Percentiles rank a stretch among this genome's conserved stretches.
These are phyloP conservation scores for Linanthus parryae DNA, from an alignment of 148 eudicot species.

Conservation along the genomic window DNA sequence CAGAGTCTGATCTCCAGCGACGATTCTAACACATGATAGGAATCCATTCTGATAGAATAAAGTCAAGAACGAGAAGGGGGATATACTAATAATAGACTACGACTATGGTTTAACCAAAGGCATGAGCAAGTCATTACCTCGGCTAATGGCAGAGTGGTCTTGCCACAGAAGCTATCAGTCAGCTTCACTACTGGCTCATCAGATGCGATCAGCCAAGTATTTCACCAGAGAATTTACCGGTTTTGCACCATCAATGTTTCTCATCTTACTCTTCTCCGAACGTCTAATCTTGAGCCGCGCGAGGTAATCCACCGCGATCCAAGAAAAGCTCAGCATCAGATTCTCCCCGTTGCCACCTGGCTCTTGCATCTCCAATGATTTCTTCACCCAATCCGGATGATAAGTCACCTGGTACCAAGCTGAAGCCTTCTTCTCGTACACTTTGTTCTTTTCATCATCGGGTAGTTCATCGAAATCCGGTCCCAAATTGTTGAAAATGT, in stretches of 20 bases:
- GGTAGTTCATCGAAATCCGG: slow-evolving; percentile 27
- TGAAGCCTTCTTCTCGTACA: slow-evolving; percentile 78
- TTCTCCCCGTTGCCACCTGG: slow-evolving; percentile 33
- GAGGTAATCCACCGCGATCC: slow-evolving; percentile 84
- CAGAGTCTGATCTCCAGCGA: no score
- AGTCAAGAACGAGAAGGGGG: no score
- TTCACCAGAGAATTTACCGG: slow-evolving; percentile 58
- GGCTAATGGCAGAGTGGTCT: slow-evolving; percentile 61
- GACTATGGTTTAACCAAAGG: no score
- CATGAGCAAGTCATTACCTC: no score
- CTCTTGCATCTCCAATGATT: slow-evolving; percentile 35
- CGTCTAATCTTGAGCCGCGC: slow-evolving; percentile 64
- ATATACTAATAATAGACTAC: no score
- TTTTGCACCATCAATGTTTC: slow-evolving; percentile 23
- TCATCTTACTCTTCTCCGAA: slow-evolving; percentile 13
- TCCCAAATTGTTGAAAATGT: slow-evolving; percentile 47
- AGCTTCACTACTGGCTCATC: slow-evolving; percentile 9
- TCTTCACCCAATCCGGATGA: slow-evolving; percentile 47
- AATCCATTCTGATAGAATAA: no score
- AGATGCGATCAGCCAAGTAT: slow-evolving; percentile 56
- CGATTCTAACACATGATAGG: no score
- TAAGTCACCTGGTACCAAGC: slow-evolving; percentile 94
- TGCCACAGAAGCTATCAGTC: slow-evolving; percentile 27
- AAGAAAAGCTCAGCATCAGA: slow-evolving; percentile 72
- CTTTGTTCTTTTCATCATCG: slow-evolving; percentile 45